Evolutionary conservation across 2,329 filamentous ascomycete genomes (phyloP), one percentile per base, ranked within the genome.

Genomic region (Fragosphaeria purpurea): DNA sequence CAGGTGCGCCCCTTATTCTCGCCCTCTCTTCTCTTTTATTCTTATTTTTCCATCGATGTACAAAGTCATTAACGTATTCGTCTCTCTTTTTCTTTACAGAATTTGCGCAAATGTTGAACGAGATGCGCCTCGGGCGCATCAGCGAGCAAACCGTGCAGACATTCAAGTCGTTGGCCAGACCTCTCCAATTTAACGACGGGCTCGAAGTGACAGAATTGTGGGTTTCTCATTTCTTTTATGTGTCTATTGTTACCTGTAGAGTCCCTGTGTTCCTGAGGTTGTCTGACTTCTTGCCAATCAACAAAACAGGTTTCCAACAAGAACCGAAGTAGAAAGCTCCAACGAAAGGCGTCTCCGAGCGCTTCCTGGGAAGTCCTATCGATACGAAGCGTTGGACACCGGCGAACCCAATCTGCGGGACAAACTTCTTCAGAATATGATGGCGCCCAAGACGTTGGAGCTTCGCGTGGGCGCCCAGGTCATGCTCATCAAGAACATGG

Each of bases 401-500:
- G 91, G 91, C 41, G 88, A 95, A 56, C 74, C 75, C 13, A 68
- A 72, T 1, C 67, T 84, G 39, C 83, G 87, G 35, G 88, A 95
- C 44, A 90, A 82, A 62, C 67, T 97, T 0, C 72, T 98, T 6
- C 67, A 78, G 6, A 95, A 91, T 62, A 95, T 94, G 80, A 96
- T 98, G 86, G 90, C 93, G 0, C 90, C 93, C 0, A 84, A 85
- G 59, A 63, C 68, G 0, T 79, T 98, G 22, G 80, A 86, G 37
- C 70, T 98, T 34, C 97, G 96, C 66, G 84, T 93, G 55, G 88
- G 89, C 8, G 88, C 93, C 0, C 94, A 98, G 63, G 94, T 98
- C 43, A 98, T 98, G 93, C 73, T 98, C n/a, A 96, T 98, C 74
- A 98, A 98, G 67, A 98, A 98, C 60, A 84, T 97, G 69, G 93